phyloP scores from a whole-genome alignment of 129 eudicot species.

The Flaveria bidentis region DNA sequence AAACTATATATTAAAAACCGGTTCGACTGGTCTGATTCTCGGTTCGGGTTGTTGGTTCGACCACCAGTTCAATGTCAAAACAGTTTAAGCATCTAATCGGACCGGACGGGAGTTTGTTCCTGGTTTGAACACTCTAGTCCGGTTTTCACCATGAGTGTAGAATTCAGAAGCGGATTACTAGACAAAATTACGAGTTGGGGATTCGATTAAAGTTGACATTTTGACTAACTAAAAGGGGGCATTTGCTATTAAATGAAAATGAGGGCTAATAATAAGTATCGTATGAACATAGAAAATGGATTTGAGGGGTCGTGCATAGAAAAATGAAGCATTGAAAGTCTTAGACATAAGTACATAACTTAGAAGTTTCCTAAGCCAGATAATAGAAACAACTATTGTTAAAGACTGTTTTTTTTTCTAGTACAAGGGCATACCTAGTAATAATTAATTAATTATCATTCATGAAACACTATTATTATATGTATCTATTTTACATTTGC shows the following conservation, averaged over 20 bases:
- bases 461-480: too few species aligned
- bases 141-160: background rate
- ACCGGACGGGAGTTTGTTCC: too few species aligned
- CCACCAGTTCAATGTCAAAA: too few species aligned
- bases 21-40: too few species aligned
- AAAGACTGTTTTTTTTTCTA: conserved; percentile 2
- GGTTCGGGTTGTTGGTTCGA: too few species aligned
- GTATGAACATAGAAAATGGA: conserved; percentile 30
- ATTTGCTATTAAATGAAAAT: conserved; percentile 5
- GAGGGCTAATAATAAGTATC: background rate
- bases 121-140: too few species aligned
- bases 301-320: conserved; percentile 24
- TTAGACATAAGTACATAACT: conserved; percentile 30
- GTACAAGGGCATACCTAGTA: background rate
- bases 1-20: too few species aligned
- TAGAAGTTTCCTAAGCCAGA: conserved; percentile 45
- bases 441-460: too few species aligned
- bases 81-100: too few species aligned
- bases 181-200: background rate
- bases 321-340: conserved; percentile 29
- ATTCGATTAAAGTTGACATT: background rate
- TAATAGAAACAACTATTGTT: conserved; percentile 30
- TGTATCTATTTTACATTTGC: too few species aligned
- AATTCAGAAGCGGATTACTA: background rate
- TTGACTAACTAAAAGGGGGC: conserved; percentile 4